phyloP scores from a whole-genome alignment of 345 rosid species.

The Acer campestre region DNA sequence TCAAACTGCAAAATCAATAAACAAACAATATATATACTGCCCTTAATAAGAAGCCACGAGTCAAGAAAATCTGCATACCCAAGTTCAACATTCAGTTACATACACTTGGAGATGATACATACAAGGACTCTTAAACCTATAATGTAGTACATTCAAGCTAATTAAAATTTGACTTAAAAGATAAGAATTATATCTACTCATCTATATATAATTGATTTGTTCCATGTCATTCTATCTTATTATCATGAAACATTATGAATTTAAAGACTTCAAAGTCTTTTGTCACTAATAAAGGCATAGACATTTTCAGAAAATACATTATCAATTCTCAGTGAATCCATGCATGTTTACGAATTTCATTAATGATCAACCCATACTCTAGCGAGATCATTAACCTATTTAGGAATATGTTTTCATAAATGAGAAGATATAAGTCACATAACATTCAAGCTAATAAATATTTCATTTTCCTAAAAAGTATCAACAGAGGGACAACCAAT shows the following conservation, averaged over 20 bases:
- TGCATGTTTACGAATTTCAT: background rate
- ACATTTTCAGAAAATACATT: background rate
- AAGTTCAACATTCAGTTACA: background rate
- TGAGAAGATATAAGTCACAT: background rate
- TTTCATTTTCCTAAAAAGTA: background rate
- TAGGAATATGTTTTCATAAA: background rate
- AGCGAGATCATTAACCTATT: background rate
- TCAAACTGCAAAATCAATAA: constrained; percentile 41
- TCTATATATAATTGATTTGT: background rate
- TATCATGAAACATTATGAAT: background rate
- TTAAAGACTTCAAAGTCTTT: background rate
- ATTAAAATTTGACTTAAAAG: no score
- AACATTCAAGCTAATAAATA: constrained; percentile 6
- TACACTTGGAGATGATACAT: background rate
- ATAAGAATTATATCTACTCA: background rate
- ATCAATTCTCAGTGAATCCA: constrained; percentile 3
- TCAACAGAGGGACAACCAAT: background rate
- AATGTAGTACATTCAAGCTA: background rate
- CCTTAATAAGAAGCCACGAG: background rate
- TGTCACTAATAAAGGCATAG: background rate
- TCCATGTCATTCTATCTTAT: background rate
- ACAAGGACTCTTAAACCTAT: background rate
- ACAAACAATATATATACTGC: background rate
- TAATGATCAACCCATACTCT: background rate
- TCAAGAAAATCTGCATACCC: background rate